These are phyloP conservation scores for Xylariaceae sp. DNA, from an alignment of 2,329 filamentous ascomycete genomes.

Conservation along the genomic window DNA sequence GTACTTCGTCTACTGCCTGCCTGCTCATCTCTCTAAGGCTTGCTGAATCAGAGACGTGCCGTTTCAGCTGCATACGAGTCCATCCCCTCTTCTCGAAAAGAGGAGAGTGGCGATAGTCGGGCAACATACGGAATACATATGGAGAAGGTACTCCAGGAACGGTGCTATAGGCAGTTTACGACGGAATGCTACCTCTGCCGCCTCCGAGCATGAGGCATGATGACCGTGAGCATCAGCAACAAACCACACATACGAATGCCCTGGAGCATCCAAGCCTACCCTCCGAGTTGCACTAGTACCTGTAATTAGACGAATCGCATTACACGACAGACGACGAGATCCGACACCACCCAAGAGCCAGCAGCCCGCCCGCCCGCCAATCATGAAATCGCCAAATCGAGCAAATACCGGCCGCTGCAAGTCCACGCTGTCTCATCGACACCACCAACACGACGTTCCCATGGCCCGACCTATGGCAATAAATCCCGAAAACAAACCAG, in stretches of 20 bases:
- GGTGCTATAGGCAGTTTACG: background rate
- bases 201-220: background rate
- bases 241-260: background rate
- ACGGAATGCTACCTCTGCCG: background rate
- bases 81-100: no score
- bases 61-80: background rate
- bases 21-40: background rate
- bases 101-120: no score
- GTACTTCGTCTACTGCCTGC: background rate
- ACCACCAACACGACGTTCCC: background rate
- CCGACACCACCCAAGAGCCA: background rate
- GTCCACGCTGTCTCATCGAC: slow-evolving; percentile 1
- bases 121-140: no score
- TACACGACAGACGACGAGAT: background rate
- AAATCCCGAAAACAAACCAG: background rate
- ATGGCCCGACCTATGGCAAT: background rate
- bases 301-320: background rate
- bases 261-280: background rate
- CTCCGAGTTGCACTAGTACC: background rate
- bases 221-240: background rate
- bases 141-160: no score
- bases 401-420: background rate
- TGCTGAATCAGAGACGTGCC: background rate
- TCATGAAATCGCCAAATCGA: background rate
- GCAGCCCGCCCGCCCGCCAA: background rate